Base-by-base conservation (phyloP, 768 basidiomycete genomes). In the Suillus subalutaceus region DNA sequence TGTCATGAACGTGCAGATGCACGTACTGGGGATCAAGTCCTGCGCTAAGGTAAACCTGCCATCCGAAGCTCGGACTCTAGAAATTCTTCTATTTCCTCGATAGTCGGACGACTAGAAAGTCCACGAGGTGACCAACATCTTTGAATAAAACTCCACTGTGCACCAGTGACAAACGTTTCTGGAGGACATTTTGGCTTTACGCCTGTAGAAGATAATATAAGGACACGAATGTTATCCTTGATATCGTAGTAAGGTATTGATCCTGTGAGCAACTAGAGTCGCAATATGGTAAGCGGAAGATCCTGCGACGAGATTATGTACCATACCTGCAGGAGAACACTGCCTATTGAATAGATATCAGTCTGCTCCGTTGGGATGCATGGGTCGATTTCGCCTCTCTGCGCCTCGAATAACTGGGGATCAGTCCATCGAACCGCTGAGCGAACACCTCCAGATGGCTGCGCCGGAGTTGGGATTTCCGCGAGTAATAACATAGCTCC, bases 301-400 rank as follows among this genome's bases (percentile, higher is more conserved):
- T 56, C 10, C 32, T 10, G 3, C 18, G 10, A 35, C 5, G 12
- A 55, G 10, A 35, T n/a, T 10, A 56, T 56, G 12, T 12, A 56
- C 32, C 44, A n/a, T 37, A 67, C 65, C 67, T 65, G 65, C 3
- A 68, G 46, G 46, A 66, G 16, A 56, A 63, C 9, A 16, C 62
- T 55, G 13, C 62, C 62, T 23, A 66, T 52, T 2, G 67, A 66
- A 18, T 66, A 68, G 3, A 66, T 52, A 13, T 68, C 55, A n/a
- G 26, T 62, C 9, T 56, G 44, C 23, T 40, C 26, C 12, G 23
- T 66, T 7, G 61, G 65, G 15, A 7, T 50, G 32, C 16, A 35
- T n/a, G 41, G 6, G 6, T 46, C 30, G 12, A 15, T 37, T 8
- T 40, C 53, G 10, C 35, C 32, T 7, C 37, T 50, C 18, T 46